A percentile compares a stretch with the other conserved stretches of the same genome.
Conservation (phyloP, 2,329 filamentous ascomycete species). For the Saccharata proteae region DNA sequence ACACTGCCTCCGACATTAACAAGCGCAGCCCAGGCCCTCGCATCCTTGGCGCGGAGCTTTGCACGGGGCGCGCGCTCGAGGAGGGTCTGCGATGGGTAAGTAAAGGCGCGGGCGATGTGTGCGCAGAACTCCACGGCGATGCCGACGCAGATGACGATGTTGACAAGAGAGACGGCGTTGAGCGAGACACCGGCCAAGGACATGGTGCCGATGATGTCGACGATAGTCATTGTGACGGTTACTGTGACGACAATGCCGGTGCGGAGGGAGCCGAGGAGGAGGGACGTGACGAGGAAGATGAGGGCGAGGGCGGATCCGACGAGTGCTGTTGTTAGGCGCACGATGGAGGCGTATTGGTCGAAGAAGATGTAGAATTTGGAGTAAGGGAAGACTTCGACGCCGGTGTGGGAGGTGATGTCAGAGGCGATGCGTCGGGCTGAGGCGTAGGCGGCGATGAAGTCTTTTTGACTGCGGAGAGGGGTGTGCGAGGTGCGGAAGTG, state of each 20-base stretch:
- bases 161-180: slow-evolving; percentile 91
- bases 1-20: slow-evolving; percentile 92
- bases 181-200: slow-evolving; percentile 76
- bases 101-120: slow-evolving; percentile 90
- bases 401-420: slow-evolving; percentile 58
- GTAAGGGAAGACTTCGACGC: slow-evolving; percentile 85
- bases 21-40: slow-evolving; percentile 81
- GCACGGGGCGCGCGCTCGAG: slow-evolving; percentile 64
- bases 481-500: slow-evolving; percentile 90
- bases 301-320: slow-evolving; percentile 74
- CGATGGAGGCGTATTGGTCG: slow-evolving; percentile 85
- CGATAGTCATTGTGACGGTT: slow-evolving; percentile 85
- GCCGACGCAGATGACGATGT: slow-evolving; percentile 91
- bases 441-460: slow-evolving; percentile 86
- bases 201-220: slow-evolving; percentile 94
- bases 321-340: slow-evolving; percentile 64
- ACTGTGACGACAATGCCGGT: slow-evolving; percentile 74
- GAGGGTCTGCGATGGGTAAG: slow-evolving; percentile 73
- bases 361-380: slow-evolving; percentile 99
- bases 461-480: slow-evolving; percentile 72
- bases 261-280: slow-evolving; percentile 70
- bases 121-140: slow-evolving; percentile 97
- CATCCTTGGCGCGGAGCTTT: slow-evolving; percentile 69
- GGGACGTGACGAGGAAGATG: slow-evolving; percentile 67
- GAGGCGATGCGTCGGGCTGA: slow-evolving; percentile 78